Evolutionary conservation across 192 early-diverging fungal genomes (phyloP), one percentile per base, ranked within the genome.

Genomic region (Coemansia sp.): DNA sequence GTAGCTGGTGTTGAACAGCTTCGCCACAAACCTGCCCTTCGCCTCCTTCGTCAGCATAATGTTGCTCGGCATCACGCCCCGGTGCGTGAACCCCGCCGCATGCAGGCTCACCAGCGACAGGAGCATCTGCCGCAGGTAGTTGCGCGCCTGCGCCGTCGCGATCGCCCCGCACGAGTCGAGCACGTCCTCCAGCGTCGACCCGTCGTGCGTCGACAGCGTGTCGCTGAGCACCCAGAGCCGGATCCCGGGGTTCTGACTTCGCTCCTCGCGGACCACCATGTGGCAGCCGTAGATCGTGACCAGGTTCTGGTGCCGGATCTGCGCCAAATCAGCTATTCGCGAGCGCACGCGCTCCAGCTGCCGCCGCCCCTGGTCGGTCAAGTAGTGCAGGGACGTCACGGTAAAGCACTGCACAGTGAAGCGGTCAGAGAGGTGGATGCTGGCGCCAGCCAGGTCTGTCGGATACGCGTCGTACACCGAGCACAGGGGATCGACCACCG

Each of bases 111-210:
- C 81, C 8, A 93, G 71, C 1, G 84, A 85, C 65, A 86, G 79
- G 17, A 93, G 69, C 0, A 93, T 82, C 11, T 93, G 90, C 13
- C 85, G 86, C 73, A 90, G 72, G 41, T 93, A 93, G 29, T 81
- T 83, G 45, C 88, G 74, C 1, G 87, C 79, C 51, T 88, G 82
- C 13, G 78, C 59, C 35, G 88, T 57, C 6, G 85, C 85, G 14
- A 90, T 69, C 6, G 85, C 63, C 2, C 90, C 90, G 69, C 90
- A 90, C 37, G 86, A 86, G 51, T 85, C 85, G 9, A 93, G 74
- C 45, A 90, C 75, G 59, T 89, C 86, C 64, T 85, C 84, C 24
- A 93, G 76, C 9, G 88, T 88, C 1, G 86, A 74, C 2, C 63
- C 70, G 39, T 72, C 76, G 63, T 70, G 73, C 19, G 73, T 44